phyloP scores from a whole-genome alignment of 2,329 filamentous ascomycete genomes.

The Microsporum canis region DNA sequence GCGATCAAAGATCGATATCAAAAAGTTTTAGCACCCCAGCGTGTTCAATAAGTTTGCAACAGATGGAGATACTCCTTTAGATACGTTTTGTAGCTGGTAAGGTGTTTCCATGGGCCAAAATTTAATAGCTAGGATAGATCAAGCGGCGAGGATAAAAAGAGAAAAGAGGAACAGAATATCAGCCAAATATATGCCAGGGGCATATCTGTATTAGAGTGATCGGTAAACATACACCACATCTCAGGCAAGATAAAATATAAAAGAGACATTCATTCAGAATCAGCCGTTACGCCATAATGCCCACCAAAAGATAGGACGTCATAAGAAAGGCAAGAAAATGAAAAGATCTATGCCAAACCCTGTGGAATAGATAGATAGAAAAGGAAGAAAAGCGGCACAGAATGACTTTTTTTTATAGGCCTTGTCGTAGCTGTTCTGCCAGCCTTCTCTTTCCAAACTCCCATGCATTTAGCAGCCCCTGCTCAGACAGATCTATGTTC shows the following conservation, averaged over 20 bases:
- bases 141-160: background rate
- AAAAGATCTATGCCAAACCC: background rate
- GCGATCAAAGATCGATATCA: background rate
- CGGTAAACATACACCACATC: background rate
- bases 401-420: slow-evolving; percentile 43
- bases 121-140: background rate
- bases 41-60: background rate
- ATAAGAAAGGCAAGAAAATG: slow-evolving; percentile 5
- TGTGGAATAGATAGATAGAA: background rate
- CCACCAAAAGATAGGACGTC: background rate
- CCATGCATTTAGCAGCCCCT: slow-evolving; percentile 86
- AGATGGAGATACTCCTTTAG: background rate
- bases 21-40: background rate
- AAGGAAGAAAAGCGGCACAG: background rate
- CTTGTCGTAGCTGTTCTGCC: slow-evolving; percentile 80
- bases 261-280: background rate
- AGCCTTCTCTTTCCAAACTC: slow-evolving; percentile 88
- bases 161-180: background rate
- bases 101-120: background rate
- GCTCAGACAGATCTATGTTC: slow-evolving; percentile 89
- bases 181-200: background rate
- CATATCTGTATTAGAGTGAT: background rate
- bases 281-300: slow-evolving; percentile 4
- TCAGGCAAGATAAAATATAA: background rate
- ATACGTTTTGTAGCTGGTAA: background rate